Conservation (phyloP, 768 basidiomycete species). For the Leccinum broughii region DNA sequence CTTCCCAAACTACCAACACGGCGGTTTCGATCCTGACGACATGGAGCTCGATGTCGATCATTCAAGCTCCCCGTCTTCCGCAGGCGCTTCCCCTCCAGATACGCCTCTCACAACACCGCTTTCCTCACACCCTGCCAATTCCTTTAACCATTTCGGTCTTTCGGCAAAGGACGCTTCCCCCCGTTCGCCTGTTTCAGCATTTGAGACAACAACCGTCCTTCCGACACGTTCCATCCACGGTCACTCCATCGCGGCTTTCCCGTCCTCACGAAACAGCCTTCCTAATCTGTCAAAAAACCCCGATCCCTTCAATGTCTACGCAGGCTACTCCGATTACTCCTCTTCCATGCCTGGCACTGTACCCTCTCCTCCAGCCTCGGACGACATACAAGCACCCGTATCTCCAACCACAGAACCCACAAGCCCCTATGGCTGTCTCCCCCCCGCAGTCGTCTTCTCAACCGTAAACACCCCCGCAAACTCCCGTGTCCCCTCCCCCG, state of each 20-base stretch:
- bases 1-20: slow-evolving; percentile 35
- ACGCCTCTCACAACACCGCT: slow-evolving; percentile 46
- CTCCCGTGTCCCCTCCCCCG: slow-evolving; percentile 43
- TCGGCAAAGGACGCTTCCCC: slow-evolving; percentile 31
- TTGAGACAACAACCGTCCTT: slow-evolving; percentile 55
- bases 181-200: slow-evolving; percentile 44
- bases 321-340: slow-evolving; percentile 66
- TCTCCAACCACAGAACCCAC: slow-evolving; percentile 34
- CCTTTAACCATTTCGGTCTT: slow-evolving; percentile 34
- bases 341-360: slow-evolving; percentile 60
- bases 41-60: slow-evolving; percentile 78
- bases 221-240: slow-evolving; percentile 43
- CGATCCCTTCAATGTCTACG: slow-evolving; percentile 70
- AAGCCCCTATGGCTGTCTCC: slow-evolving; percentile 51
- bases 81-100: slow-evolving; percentile 39
- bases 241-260: slow-evolving; percentile 37
- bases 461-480: slow-evolving; percentile 45
- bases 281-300: slow-evolving; percentile 35
- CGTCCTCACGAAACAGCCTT: slow-evolving; percentile 31
- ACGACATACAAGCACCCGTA: slow-evolving; percentile 29
- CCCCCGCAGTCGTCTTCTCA: slow-evolving; percentile 65
- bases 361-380: slow-evolving; percentile 33
- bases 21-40: slow-evolving; percentile 69
- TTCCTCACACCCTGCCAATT: slow-evolving; percentile 34
- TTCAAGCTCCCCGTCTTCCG: slow-evolving; percentile 52